phyloP scores from a whole-genome alignment of 2,329 filamentous ascomycete genomes.

The Stromatinia cepivora region DNA sequence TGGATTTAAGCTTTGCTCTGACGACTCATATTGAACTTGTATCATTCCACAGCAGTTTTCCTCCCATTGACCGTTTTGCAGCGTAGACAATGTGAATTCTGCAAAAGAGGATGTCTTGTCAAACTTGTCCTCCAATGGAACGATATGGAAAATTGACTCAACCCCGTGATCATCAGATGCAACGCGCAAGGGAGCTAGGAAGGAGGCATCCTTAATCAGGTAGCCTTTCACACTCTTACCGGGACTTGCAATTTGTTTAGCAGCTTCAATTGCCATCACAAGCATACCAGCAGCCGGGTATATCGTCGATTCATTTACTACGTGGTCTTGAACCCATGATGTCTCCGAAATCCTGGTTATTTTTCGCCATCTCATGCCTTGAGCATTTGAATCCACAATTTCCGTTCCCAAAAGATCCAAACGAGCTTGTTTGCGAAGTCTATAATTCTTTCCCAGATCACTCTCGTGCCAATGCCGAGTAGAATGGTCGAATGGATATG shows the following conservation, averaged over 20 bases:
- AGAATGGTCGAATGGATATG: constrained; percentile 54
- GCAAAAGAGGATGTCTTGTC: background rate
- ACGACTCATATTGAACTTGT: background rate
- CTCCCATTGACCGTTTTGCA: background rate
- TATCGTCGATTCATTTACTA: constrained; percentile 27
- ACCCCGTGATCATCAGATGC: background rate
- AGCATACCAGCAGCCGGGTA: constrained; percentile 41
- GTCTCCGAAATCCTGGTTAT: constrained; percentile 32
- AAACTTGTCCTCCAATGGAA: background rate
- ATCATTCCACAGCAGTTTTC: background rate
- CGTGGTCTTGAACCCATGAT: constrained; percentile 33
- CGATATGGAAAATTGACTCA: background rate
- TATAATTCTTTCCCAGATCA: constrained; percentile 46
- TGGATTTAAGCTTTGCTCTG: background rate
- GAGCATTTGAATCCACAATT: constrained; percentile 26
- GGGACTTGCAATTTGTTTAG: constrained; percentile 24
- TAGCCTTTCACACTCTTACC: background rate
- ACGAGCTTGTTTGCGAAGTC: constrained; percentile 47
- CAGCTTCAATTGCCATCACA: constrained; percentile 39
- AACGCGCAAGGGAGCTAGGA: background rate
- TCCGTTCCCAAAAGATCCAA: constrained; percentile 41
- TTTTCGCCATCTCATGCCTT: constrained; percentile 39
- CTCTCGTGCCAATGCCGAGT: constrained; percentile 55
- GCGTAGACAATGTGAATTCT: background rate
- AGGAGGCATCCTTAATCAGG: background rate